These are phyloP conservation scores for Aspergillus diversus DNA, from an alignment of 495 filamentous ascomycete genomes.

Conservation along the genomic window DNA sequence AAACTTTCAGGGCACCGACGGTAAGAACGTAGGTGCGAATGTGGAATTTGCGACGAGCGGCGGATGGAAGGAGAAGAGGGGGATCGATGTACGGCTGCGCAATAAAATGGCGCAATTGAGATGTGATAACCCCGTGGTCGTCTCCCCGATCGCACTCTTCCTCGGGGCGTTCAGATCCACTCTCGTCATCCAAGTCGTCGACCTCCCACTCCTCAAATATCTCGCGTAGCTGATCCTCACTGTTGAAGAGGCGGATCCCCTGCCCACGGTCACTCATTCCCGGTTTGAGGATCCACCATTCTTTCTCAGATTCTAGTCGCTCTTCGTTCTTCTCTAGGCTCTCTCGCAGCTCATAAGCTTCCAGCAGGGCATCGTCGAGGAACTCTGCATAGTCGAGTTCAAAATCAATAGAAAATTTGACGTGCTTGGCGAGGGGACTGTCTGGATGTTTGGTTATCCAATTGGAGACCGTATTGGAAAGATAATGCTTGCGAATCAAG, in stretches of 20 bases:
- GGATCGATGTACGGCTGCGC: conserved; percentile 94
- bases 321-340: conserved; percentile 68
- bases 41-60: conserved; percentile 84
- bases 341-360: conserved; percentile 83
- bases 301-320: conserved; percentile 52
- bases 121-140: conserved; percentile 69
- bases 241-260: conserved; percentile 86
- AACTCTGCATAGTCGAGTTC: conserved; percentile 98
- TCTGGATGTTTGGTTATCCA: conserved; percentile 83
- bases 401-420: conserved; percentile 78
- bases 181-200: conserved; percentile 54
- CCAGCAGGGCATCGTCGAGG: conserved; percentile 86
- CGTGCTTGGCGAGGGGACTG: conserved; percentile 64
- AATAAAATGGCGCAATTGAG: conserved; percentile 93
- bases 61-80: conserved; percentile 73
- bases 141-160: conserved; percentile 37
- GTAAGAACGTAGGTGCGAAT: conserved; percentile 88
- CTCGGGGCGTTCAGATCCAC: conserved; percentile 36
- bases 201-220: conserved; percentile 92
- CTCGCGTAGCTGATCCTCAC: conserved; percentile 72
- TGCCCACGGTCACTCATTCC: conserved; percentile 96
- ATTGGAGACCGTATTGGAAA: conserved; percentile 74
- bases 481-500: conserved; percentile 94
- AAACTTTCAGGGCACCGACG: conserved; percentile 74
- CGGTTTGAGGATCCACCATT: conserved; percentile 99